Conservation (phyloP, 345 rosid genomes). For the Euphorbia lathyris region DNA sequence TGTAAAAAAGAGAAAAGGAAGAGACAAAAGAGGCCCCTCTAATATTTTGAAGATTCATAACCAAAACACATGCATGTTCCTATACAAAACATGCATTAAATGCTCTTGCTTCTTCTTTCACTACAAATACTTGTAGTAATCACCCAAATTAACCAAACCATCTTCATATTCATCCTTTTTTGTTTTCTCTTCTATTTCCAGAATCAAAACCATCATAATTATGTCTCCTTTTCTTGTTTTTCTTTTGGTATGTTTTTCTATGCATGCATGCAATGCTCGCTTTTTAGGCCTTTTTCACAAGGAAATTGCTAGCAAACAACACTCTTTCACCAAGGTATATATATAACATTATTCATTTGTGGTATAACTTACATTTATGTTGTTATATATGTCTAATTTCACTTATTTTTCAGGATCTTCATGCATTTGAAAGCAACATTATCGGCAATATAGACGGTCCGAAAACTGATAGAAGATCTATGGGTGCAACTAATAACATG, state of each 20-base stretch:
- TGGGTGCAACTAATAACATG: conserved; percentile 22
- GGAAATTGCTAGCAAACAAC: conserved; percentile 4
- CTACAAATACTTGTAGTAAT: conserved; percentile 34
- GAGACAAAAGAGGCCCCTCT: conserved; percentile 37
- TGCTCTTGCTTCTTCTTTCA: conserved; percentile 33
- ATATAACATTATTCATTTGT: neutral
- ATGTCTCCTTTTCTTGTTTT: conserved; percentile 30
- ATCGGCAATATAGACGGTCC: neutral
- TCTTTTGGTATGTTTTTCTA: conserved; percentile 29
- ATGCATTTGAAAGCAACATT: conserved; percentile 4
- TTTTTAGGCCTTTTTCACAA: conserved; percentile 17
- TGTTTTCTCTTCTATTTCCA: neutral
- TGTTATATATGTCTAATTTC: neutral
- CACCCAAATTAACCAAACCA: conserved; percentile 4
- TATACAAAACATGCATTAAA: conserved; percentile 49
- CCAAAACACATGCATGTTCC: conserved; percentile 62
- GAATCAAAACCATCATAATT: neutral
- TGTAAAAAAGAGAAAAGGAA: conserved; percentile 12
- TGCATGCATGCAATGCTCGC: conserved; percentile 56
- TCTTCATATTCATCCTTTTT: neutral
- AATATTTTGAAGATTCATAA: conserved; percentile 32
- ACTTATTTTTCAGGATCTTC: conserved; percentile 17
- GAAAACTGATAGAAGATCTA: neutral
- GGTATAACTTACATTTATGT: neutral
- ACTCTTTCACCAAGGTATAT: conserved; percentile 21